Conservation (phyloP, 2,329 filamentous ascomycete genomes). For the Graphiopsis chlorocephala region DNA sequence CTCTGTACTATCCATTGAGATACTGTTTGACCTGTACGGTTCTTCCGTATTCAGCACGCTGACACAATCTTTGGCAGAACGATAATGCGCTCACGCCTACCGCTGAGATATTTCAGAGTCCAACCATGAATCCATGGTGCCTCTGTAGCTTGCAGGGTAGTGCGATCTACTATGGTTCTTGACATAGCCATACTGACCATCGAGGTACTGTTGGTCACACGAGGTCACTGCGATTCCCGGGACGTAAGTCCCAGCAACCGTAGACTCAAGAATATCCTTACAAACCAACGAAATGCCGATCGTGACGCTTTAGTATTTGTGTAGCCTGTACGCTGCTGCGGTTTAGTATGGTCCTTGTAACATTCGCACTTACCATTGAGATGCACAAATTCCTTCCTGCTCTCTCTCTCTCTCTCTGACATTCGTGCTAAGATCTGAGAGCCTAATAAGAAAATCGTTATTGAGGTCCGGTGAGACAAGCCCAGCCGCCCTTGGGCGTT, state of each 20-base stretch:
- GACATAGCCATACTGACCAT: not conserved
- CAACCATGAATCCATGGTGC: not conserved
- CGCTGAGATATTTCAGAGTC: not conserved
- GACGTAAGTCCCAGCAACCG: not conserved
- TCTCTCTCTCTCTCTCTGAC: not conserved
- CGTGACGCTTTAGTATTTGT: not conserved
- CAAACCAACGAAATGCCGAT: not conserved
- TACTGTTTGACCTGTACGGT: not conserved
- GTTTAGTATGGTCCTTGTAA: not conserved
- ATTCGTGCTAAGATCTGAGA: not conserved
- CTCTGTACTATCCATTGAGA: not conserved
- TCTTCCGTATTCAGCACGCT: not conserved
- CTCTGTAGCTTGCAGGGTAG: not conserved
- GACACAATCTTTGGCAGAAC: not conserved
- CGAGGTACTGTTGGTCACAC: not conserved
- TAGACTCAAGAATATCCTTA: not conserved
- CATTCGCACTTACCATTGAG: not conserved
- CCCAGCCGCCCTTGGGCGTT: not conserved
- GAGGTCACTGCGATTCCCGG: not conserved
- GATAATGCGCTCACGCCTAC: not conserved
- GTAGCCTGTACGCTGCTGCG: not conserved
- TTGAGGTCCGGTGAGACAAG: not conserved
- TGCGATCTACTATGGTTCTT: not conserved
- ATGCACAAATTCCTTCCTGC: not conserved
- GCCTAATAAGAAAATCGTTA: not conserved